A percentile compares a stretch with the other conserved stretches of the same genome.
phyloP scores from a whole-genome alignment of 495 filamentous ascomycete genomes.

The Durotheca rogersii region DNA sequence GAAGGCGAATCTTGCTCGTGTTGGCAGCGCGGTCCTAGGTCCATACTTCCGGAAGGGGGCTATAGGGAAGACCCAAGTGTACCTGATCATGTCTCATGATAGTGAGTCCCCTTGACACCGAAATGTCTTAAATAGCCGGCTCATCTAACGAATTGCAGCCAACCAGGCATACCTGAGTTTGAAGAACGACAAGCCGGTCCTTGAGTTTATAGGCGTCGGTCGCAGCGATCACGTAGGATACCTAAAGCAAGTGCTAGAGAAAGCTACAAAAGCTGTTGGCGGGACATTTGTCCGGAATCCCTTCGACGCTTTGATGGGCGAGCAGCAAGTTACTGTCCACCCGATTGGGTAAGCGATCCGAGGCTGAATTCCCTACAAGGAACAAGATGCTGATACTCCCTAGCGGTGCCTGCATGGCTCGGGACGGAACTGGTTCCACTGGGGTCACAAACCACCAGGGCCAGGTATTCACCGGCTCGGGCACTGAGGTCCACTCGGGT shows the following conservation, averaged over 20 bases:
- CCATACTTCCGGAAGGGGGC: conserved; percentile 57
- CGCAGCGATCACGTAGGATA: conserved; percentile 55
- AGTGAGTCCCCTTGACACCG: conserved; percentile 39
- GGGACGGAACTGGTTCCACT: conserved; percentile 54
- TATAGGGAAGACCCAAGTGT: conserved; percentile 61
- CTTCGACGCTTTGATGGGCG: conserved; percentile 53
- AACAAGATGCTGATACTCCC: conserved; percentile 6
- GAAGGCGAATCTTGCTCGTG: conserved; percentile 48
- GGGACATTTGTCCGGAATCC: conserved; percentile 59
- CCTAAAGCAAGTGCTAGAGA: conserved; percentile 52
- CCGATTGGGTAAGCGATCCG: conserved; percentile 57
- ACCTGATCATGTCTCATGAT: conserved; percentile 73
- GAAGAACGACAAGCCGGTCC: conserved; percentile 58
- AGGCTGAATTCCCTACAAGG: not conserved
- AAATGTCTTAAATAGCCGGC: too few relatives aligned
- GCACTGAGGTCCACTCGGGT: conserved; percentile 53
- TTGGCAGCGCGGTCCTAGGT: conserved; percentile 55
- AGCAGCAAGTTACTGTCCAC: conserved; percentile 65
- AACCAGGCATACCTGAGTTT: conserved; percentile 63
- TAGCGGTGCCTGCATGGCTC: conserved; percentile 62
- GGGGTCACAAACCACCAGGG: conserved; percentile 67
- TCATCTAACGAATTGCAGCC: conserved; percentile 33
- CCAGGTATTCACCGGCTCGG: conserved; percentile 57
- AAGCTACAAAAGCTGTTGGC: conserved; percentile 57
- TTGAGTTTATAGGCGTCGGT: conserved; percentile 60